phyloP scores from a whole-genome alignment of 768 basidiomycete species.

The Boletus patriciae region DNA sequence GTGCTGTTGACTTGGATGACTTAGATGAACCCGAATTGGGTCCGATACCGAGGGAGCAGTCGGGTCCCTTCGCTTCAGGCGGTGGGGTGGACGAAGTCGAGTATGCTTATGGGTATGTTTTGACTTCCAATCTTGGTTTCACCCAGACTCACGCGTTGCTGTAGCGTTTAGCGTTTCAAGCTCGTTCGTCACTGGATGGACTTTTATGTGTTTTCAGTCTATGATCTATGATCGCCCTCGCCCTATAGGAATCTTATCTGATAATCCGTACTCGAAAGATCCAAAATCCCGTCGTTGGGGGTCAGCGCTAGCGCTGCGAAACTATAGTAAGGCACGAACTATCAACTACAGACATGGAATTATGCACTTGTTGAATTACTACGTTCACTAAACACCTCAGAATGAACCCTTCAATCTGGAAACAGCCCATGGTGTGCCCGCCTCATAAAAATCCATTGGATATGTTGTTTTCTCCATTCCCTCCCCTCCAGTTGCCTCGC shows the following conservation, averaged over 20 bases:
- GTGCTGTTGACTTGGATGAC: slow-evolving; percentile 68
- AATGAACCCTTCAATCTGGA: slow-evolving; percentile 59
- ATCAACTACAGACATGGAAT: neutral
- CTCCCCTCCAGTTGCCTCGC: slow-evolving; percentile 27
- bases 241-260: neutral
- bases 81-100: slow-evolving; percentile 90
- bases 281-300: neutral
- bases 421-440: slow-evolving; percentile 73
- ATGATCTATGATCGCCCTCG: neutral
- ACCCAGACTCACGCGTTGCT: slow-evolving; percentile 10
- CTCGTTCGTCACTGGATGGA: neutral
- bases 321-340: neutral
- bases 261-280: no score
- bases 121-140: neutral
- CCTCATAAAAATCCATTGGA: slow-evolving; percentile 96
- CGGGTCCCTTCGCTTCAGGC: slow-evolving; percentile 72
- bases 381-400: slow-evolving; percentile 8
- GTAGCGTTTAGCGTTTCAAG: slow-evolving; percentile 22
- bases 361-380: neutral
- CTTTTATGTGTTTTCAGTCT: neutral
- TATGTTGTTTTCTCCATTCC: slow-evolving; percentile 46
- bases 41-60: slow-evolving; percentile 71
- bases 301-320: neutral
- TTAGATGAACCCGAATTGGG: slow-evolving; percentile 75
- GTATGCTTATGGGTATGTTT: slow-evolving; percentile 77